Evolutionary conservation across 306 rosid species (phyloP).

Genomic region (Sophora flavescens): DNA sequence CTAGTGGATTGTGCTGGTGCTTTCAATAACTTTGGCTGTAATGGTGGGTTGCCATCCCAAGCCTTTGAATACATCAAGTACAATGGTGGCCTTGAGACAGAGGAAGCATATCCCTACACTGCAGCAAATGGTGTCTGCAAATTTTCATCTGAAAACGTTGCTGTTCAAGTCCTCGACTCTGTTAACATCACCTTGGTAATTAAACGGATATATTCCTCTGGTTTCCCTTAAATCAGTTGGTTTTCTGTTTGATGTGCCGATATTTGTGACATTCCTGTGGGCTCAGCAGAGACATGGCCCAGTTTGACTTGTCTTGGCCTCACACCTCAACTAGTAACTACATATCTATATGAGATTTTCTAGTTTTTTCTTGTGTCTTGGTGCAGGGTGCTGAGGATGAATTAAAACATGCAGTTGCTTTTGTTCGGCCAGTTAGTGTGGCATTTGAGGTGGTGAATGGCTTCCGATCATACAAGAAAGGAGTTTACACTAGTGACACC

Average conservation of each 20-base stretch:
- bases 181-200: conserved; percentile 87
- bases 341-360: conserved; percentile 25
- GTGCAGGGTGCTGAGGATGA: conserved; percentile 92
- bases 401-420: conserved; percentile 88
- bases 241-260: conserved; percentile 25
- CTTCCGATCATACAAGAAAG: conserved; percentile 72
- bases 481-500: conserved; percentile 78
- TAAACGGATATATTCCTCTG: background rate
- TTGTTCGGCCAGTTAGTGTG: conserved; percentile 89
- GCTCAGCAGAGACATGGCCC: conserved; percentile 31
- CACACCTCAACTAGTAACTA: background rate
- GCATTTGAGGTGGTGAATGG: conserved; percentile 72
- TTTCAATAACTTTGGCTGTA: conserved; percentile 91
- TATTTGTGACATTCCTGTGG: conserved; percentile 24
- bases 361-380: conserved; percentile 1
- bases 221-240: background rate
- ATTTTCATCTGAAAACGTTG: conserved; percentile 72
- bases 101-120: conserved; percentile 85
- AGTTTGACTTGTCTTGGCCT: conserved; percentile 25
- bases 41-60: conserved; percentile 95
- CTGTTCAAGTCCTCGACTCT: conserved; percentile 67
- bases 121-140: conserved; percentile 66
- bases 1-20: conserved; percentile 91
- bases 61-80: conserved; percentile 93
- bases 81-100: conserved; percentile 94